These are phyloP conservation scores for Colletotrichum sp. DNA, from an alignment of 2,329 filamentous ascomycete species.

Conservation along the genomic window DNA sequence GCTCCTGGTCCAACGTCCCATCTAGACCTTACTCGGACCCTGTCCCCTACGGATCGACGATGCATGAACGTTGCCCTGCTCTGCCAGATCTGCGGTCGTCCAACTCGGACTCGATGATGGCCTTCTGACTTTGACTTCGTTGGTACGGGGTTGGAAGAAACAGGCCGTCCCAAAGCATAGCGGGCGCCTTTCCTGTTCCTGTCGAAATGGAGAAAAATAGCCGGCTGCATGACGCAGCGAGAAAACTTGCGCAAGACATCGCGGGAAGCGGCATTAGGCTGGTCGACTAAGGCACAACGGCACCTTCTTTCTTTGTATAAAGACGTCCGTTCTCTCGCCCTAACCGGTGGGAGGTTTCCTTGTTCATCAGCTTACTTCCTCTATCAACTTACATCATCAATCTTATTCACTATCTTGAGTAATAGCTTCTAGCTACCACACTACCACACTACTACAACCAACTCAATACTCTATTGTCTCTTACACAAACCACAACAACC, in stretches of 20 bases:
- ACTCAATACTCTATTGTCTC: not conserved
- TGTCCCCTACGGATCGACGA: not conserved
- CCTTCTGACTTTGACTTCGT: not conserved
- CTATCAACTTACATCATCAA: not conserved
- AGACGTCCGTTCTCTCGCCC: not conserved
- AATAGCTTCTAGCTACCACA: not conserved
- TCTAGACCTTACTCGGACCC: not conserved
- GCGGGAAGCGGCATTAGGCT: not conserved
- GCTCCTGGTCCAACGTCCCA: not conserved
- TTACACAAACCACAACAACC: not conserved
- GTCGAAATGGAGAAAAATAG: not conserved
- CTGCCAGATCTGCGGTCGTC: not conserved
- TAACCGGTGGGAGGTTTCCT: accelerated
- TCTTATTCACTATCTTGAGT: not conserved
- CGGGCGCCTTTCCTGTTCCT: not conserved
- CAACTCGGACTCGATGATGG: not conserved
- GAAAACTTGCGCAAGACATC: not conserved
- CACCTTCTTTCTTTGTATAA: not conserved
- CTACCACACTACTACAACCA: not conserved
- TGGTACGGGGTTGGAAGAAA: not conserved
- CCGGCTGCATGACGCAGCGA: not conserved
- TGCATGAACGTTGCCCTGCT: not conserved
- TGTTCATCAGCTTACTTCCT: not conserved
- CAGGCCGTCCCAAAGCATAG: not conserved
- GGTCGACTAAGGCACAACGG: not conserved